Conservation (phyloP, 345 rosid species). For the Stellera chamaejasme region DNA sequence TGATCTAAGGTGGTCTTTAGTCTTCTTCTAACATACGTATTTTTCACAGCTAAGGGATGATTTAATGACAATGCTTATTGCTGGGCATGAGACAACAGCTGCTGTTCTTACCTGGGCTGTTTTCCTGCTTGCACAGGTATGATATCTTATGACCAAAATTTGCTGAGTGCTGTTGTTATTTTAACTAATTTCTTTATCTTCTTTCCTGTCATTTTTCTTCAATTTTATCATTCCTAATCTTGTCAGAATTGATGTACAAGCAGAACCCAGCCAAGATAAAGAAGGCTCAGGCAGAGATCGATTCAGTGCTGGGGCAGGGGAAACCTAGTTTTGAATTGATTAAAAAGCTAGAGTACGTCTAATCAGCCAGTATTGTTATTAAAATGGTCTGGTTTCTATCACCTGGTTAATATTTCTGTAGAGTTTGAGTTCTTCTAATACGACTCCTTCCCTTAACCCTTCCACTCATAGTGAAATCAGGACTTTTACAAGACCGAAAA, state of each 20-base stretch:
- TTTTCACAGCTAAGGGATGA: slow-evolving; percentile 80
- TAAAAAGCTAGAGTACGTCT: slow-evolving; percentile 68
- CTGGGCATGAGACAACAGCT: slow-evolving; percentile 97
- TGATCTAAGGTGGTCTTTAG: not conserved
- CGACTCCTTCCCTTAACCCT: not conserved
- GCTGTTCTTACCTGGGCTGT: slow-evolving; percentile 98
- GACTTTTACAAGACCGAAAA: too few species aligned
- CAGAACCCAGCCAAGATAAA: slow-evolving; percentile 74
- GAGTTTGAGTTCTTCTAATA: too few species aligned
- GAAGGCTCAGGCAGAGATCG: slow-evolving; percentile 89
- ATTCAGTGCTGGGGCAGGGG: slow-evolving; percentile 57
- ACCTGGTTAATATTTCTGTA: too few species aligned
- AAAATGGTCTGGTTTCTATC: not conserved
- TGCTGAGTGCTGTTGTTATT: not conserved
- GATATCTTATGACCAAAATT: slow-evolving; percentile 10
- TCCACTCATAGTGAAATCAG: not conserved
- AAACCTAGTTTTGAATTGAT: slow-evolving; percentile 58
- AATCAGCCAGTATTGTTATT: slow-evolving; percentile 5
- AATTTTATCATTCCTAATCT: slow-evolving; percentile 3
- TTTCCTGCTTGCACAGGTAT: slow-evolving; percentile 85
- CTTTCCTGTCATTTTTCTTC: not conserved
- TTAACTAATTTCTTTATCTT: not conserved
- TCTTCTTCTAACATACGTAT: slow-evolving; percentile 3
- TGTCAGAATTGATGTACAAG: slow-evolving; percentile 9
- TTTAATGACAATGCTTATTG: slow-evolving; percentile 88